Evolutionary conservation across 768 basidiomycete genomes (phyloP).

Genomic region (Lepiota brunneoincarnata): DNA sequence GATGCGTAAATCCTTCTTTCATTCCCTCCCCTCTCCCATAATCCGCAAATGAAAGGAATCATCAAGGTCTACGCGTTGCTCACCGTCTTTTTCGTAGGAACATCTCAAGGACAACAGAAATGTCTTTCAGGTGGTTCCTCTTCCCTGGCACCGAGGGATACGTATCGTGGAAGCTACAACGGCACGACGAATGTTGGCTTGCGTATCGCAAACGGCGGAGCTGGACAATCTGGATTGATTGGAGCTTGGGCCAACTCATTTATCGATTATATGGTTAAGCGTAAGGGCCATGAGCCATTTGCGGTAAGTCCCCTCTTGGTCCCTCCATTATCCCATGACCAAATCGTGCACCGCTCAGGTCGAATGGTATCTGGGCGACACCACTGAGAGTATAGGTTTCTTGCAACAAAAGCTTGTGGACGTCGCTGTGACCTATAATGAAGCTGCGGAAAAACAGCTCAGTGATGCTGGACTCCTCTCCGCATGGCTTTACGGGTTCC

Average conservation of each 20-base stretch:
- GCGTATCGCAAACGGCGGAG: slow-evolving; percentile 49
- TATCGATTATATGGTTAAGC: slow-evolving; percentile 33
- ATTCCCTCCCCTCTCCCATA: too few species aligned
- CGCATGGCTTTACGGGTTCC: slow-evolving; percentile 40
- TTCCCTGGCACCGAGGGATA: slow-evolving; percentile 18
- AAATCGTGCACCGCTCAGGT: slow-evolving; percentile 29
- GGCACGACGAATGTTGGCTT: slow-evolving; percentile 31
- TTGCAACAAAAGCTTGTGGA: slow-evolving; percentile 42
- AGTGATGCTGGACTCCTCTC: slow-evolving; percentile 28
- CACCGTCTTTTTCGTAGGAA: background rate
- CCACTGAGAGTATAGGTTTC: slow-evolving; percentile 45
- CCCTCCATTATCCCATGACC: background rate
- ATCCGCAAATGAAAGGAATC: background rate
- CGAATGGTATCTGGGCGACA: slow-evolving; percentile 57
- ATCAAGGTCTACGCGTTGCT: slow-evolving; percentile 1
- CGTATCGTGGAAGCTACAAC: slow-evolving; percentile 40
- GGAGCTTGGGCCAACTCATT: slow-evolving; percentile 47
- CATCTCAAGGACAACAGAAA: background rate
- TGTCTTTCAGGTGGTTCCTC: background rate
- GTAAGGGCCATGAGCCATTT: slow-evolving; percentile 28
- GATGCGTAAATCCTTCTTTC: too few species aligned
- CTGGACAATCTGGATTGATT: slow-evolving; percentile 49
- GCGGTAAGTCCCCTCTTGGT: slow-evolving; percentile 21
- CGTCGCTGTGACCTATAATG: slow-evolving; percentile 51
- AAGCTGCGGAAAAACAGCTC: slow-evolving; percentile 43